phyloP scores from a whole-genome alignment of 2,329 filamentous ascomycete genomes.

The Parasarocladium wereldwijsianum region DNA sequence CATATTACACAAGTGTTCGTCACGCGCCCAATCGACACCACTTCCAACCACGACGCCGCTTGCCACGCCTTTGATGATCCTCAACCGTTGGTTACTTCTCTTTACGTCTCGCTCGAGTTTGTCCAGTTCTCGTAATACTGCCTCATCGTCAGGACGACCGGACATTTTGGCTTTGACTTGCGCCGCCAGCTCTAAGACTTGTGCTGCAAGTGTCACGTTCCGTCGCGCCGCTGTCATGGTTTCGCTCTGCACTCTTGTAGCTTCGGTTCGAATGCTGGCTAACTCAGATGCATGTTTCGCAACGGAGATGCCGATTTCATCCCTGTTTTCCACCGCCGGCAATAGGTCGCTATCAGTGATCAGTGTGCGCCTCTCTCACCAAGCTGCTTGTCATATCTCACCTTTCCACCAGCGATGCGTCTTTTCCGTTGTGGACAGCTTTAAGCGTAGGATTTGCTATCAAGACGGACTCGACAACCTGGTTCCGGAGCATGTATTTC shows the following conservation, averaged over 20 bases:
- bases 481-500: conserved; percentile 53
- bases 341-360: conserved; percentile 42
- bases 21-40: conserved; percentile 65
- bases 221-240: conserved; percentile 38
- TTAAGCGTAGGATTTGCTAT: conserved; percentile 63
- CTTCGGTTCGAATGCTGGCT: conserved; percentile 31
- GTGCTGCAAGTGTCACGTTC: conserved; percentile 48
- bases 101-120: conserved; percentile 44
- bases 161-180: conserved; percentile 35
- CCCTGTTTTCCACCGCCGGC: conserved; percentile 50
- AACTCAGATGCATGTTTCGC: conserved; percentile 42
- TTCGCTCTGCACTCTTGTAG: conserved; percentile 43
- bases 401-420: conserved; percentile 54
- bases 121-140: conserved; percentile 38
- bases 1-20: conserved; percentile 51
- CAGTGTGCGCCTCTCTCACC: conserved; percentile 6
- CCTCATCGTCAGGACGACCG: conserved; percentile 32
- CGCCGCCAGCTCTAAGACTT: conserved; percentile 48
- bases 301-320: conserved; percentile 48
- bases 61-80: conserved; percentile 63
- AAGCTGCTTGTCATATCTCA: conserved; percentile 14
- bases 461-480: conserved; percentile 53
- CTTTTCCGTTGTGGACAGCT: conserved; percentile 55
- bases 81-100: conserved; percentile 51
- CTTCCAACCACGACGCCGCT: conserved; percentile 68